Evolutionary conservation across 306 rosid genomes (phyloP), one percentile per base, ranked within the genome.

Genomic region (Phaseolus lunatus): DNA sequence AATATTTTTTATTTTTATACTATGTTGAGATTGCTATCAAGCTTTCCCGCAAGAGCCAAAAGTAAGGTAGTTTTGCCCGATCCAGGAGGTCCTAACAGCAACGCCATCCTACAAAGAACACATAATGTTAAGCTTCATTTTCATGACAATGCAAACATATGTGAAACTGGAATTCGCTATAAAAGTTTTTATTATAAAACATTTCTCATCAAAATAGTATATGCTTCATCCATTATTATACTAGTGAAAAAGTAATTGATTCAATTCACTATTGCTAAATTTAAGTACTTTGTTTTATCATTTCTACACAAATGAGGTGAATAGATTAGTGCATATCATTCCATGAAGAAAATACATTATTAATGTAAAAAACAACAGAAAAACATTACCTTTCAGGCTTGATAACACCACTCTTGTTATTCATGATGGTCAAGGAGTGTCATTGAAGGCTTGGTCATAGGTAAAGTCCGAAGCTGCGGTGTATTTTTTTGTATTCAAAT

Each of bases 21-120:
- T 68, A 90, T 97, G 91, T 87, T 79, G 77, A 93, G 85, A 57
- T 79, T 80, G 56, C 29, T 2, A 76, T 81, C 97, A 59, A 91
- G 93, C 81, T 93, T 93, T 26, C 98, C 93, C 0, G 97, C 91
- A 33, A 91, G 92, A 77, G 97, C 93, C 81, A 78, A 77, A 83
- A 91, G 98, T 79, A 93, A 74, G 12, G 97, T 82, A 35, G 96
- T 83, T 86, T 89, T 91, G 3, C 97, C 98, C 7, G 97, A 90
- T 20, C 96, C 92, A 19, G 97, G 96, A 63, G 97, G 97, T 23
- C 97, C 98, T 72, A 94, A 78, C 7, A 94, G 86, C 87, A 94
- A 82, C 54, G 94, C 91, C 97, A 93, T 89, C 97, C 97, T 91
- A 63, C 22, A 4, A 84, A 43, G 52, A 37, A 33, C 31, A 54